Conservation (phyloP, 2,329 filamentous ascomycete species). For the Stemphylium vesicarium region DNA sequence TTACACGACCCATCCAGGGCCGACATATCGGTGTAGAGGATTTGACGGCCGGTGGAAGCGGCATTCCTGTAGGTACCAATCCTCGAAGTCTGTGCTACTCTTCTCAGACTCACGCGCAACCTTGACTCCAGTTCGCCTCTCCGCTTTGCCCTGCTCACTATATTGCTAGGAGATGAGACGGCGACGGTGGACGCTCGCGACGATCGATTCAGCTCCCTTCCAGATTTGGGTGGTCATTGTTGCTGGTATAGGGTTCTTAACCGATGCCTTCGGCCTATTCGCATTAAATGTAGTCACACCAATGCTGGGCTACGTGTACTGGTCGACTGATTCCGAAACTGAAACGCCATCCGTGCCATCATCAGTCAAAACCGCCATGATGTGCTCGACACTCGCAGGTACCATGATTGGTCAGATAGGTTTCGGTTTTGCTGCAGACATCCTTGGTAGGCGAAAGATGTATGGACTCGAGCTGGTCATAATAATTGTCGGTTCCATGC, state of each 20-base stretch:
- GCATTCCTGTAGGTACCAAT: constrained; percentile 34
- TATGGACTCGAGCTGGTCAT: constrained; percentile 52
- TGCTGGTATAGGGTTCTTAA: constrained; percentile 51
- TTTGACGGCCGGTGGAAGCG: constrained; percentile 40
- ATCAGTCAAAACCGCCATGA: constrained; percentile 46
- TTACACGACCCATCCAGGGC: constrained; percentile 39
- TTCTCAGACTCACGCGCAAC: too few relatives aligned
- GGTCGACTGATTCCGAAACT: constrained; percentile 32
- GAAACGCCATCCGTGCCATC: constrained; percentile 34
- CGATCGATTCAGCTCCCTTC: constrained; percentile 43
- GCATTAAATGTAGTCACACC: constrained; percentile 50
- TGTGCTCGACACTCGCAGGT: constrained; percentile 48
- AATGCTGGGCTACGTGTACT: constrained; percentile 50
- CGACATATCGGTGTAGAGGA: constrained; percentile 40
- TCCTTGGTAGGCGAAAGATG: constrained; percentile 47
- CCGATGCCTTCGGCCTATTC: constrained; percentile 50
- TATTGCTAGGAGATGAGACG: constrained; percentile 28
- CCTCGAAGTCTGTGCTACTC: too few relatives aligned
- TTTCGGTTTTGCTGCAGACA: constrained; percentile 49
- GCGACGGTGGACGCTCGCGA: constrained; percentile 42
- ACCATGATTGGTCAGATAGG: constrained; percentile 49
- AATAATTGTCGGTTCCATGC: constrained; percentile 49
- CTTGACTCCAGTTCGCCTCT: background rate
- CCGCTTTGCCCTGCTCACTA: background rate
- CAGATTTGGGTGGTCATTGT: constrained; percentile 48